Evolutionary conservation across 495 filamentous ascomycete species (phyloP), one percentile per base, ranked within the genome.

Genomic region (Aspergillus sparsus): DNA sequence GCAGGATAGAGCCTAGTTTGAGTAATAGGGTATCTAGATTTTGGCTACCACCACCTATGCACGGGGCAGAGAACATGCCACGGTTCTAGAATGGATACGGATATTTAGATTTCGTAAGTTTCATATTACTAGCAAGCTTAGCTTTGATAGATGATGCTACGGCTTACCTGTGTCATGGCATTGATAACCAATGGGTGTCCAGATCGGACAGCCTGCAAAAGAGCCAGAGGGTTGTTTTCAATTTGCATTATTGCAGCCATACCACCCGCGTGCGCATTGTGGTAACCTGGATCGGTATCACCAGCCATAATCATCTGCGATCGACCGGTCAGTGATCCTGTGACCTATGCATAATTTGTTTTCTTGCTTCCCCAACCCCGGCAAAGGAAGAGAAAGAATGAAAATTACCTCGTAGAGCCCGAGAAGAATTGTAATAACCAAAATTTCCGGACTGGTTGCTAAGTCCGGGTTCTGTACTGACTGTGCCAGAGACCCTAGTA

Each of bases 351-450:
- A 11, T 44, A 27, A 16, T 11, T 5, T 5, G 35, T 18, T 8
- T 11, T 0, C 16, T 5, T 5, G 35, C 27, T 8, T 11, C 1
- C 16, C 45, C 5, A 6, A 49, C n/a, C 12, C 45, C 0, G 15
- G 45, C 3, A 18, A 9, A 10, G 18, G 18, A 13, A 31, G 18
- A 15, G 9, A 50, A 12, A 33, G 18, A 55, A 54, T 35, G 27
- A 44, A 42, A 42, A 42, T 42, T 49, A 74, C 69, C 68, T 74
- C 63, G 44, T 72, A 74, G 15, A 74, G 58, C 21, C 69, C 71
- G 15, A 74, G 54, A 4, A 72, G 53, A 15, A 53, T 53, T 10
- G 54, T 49, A 11, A 45, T 62, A 60, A 54, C 39, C 50, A 66
- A 56, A 5, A 58, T 64, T n/a, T 74, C 68, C 9, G 50, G 16